phyloP scores from a whole-genome alignment of 2,329 filamentous ascomycete genomes.

The Ophiostoma perfectum region DNA sequence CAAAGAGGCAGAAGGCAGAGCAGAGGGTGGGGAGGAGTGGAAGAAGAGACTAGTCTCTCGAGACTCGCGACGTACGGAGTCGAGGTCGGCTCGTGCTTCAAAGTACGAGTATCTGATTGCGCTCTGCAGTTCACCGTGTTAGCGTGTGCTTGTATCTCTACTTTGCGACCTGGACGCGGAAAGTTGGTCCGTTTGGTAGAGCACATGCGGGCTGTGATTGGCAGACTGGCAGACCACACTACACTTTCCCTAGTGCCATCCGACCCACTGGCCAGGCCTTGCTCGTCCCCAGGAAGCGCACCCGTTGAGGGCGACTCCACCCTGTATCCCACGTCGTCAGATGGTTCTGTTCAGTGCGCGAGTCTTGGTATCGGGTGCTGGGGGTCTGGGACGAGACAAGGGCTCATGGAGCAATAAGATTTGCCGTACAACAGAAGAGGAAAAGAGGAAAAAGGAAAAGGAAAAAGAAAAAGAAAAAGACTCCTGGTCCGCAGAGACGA shows the following conservation, averaged over 20 bases:
- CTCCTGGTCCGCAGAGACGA: neutral
- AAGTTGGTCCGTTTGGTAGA: constrained; percentile 8
- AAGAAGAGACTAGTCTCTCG: neutral
- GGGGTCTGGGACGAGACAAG: neutral
- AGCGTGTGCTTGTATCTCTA: constrained; percentile 4
- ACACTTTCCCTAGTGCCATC: constrained; percentile 3
- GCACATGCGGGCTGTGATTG: neutral
- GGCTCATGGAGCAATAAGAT: neutral
- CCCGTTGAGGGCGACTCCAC: constrained; percentile 9
- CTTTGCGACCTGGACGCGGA: neutral
- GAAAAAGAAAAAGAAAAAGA: neutral
- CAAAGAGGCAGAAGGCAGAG: neutral
- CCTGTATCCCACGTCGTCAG: constrained; percentile 12
- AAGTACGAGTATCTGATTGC: constrained; percentile 3
- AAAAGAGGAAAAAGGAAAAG: neutral
- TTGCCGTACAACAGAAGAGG: neutral
- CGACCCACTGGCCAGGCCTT: constrained; percentile 9
- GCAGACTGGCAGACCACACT: neutral
- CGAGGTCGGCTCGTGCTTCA: neutral
- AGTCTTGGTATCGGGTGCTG: neutral
- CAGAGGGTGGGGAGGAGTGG: constrained; percentile 1
- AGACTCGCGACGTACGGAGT: neutral
- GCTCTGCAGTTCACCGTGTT: constrained; percentile 9
- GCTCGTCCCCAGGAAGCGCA: constrained; percentile 11
- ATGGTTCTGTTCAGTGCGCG: neutral